These are phyloP conservation scores for Plasmodium gonderi DNA, from an alignment of 169 alveolate genomes.

Conservation along the genomic window DNA sequence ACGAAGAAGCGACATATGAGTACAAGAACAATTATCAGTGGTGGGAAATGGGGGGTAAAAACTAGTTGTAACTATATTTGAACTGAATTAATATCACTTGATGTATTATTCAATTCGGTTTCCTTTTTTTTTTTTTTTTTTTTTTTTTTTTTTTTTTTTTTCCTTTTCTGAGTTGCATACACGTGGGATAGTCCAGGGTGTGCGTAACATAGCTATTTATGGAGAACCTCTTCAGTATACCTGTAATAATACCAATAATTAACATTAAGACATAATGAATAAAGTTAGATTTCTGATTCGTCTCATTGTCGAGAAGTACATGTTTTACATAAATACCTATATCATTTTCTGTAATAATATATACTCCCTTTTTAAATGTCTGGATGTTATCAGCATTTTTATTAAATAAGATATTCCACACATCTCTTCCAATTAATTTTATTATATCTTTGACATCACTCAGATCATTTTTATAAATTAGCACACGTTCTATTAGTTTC, in stretches of 20 bases:
- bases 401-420: slow-evolving; percentile 42
- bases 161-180: slow-evolving; percentile 7
- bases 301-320: slow-evolving; percentile 22
- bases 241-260: slow-evolving; percentile 53
- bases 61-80: too few species aligned
- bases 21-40: too few species aligned
- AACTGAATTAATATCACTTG: not conserved
- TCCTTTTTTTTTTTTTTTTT: not conserved
- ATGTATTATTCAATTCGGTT: not conserved
- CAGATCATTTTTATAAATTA: slow-evolving; percentile 42
- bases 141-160: not conserved
- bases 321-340: slow-evolving; percentile 44
- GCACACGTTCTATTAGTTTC: slow-evolving; percentile 27
- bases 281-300: slow-evolving; percentile 49
- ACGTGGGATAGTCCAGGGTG: slow-evolving; percentile 24
- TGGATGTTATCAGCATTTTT: slow-evolving; percentile 47
- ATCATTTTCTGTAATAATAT: slow-evolving; percentile 26
- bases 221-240: slow-evolving; percentile 18
- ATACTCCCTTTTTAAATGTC: slow-evolving; percentile 36
- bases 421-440: slow-evolving; percentile 43
- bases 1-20: too few species aligned
- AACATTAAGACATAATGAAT: slow-evolving; percentile 32
- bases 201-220: slow-evolving; percentile 29
- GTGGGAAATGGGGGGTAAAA: too few species aligned
- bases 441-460: slow-evolving; percentile 43